A percentile compares a stretch with the other conserved stretches of the same genome.
Conservation (phyloP, 1,284 basidiomycete species). For the Papiliotrema flavescens region DNA sequence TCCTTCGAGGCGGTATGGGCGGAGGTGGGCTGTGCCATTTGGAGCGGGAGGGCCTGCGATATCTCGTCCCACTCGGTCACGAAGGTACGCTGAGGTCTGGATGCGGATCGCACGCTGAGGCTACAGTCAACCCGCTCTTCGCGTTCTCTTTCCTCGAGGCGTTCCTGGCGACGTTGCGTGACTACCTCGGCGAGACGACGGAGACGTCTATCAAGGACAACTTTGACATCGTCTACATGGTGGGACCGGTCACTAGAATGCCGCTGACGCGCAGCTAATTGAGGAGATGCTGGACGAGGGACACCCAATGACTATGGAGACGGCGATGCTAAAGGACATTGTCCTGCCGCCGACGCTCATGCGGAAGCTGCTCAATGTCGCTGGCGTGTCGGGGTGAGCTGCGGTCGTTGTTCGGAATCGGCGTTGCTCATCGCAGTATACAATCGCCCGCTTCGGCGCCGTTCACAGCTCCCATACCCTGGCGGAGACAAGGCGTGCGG, state of each 20-base stretch:
- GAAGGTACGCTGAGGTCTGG: conserved; percentile 34
- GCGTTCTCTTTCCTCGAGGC: conserved; percentile 84
- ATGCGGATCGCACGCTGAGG: background rate
- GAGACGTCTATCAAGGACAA: conserved; percentile 79
- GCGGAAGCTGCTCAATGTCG: conserved; percentile 66
- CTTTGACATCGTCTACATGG: conserved; percentile 94
- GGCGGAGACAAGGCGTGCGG: conserved; percentile 79
- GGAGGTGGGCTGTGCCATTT: conserved; percentile 60
- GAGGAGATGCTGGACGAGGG: conserved; percentile 95
- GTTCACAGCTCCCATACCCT: conserved; percentile 89
- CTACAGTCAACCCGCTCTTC: conserved; percentile 79
- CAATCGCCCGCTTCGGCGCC: conserved; percentile 57
- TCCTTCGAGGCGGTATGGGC: conserved; percentile 26
- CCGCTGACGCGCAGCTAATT: conserved; percentile 60
- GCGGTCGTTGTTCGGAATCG: background rate
- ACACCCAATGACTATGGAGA: conserved; percentile 89
- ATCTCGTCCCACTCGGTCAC: conserved; percentile 75
- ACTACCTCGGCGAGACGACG: conserved; percentile 77
- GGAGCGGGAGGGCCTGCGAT: conserved; percentile 65
- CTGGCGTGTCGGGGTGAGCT: conserved; percentile 56
- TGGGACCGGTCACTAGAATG: conserved; percentile 27
- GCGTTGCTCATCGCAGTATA: conserved; percentile 32
- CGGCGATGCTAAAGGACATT: conserved; percentile 86
- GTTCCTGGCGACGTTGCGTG: conserved; percentile 75
- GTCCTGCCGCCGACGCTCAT: conserved; percentile 82